phyloP scores from a whole-genome alignment of 495 filamentous ascomycete genomes.

The Sordaria brevicollis region DNA sequence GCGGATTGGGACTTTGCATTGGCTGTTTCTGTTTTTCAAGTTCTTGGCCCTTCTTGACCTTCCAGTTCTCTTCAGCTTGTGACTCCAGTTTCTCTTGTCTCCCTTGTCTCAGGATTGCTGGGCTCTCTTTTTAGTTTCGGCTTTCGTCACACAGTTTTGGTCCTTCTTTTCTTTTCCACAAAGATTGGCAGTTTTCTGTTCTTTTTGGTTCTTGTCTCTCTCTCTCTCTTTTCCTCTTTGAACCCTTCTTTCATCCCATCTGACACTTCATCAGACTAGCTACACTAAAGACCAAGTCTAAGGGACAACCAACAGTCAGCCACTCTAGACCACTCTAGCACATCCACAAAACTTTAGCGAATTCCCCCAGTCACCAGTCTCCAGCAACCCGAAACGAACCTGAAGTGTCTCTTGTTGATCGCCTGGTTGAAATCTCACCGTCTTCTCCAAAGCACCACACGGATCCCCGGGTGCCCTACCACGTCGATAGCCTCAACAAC shows the following conservation, averaged over 20 bases:
- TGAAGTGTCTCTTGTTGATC: not conserved
- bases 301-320: not conserved
- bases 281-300: not conserved
- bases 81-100: not conserved
- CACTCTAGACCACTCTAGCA: not conserved
- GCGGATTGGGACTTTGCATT: not conserved
- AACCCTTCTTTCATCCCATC: not conserved
- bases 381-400: not conserved
- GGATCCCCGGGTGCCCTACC: not conserved
- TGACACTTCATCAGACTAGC: too few species aligned
- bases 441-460: not conserved
- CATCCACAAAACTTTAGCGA: not conserved
- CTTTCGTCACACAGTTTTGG: not conserved
- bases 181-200: not conserved
- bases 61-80: not conserved
- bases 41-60: not conserved
- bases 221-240: not conserved
- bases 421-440: not conserved
- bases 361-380: not conserved
- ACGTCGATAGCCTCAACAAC: not conserved
- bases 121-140: not conserved
- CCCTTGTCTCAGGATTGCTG: not conserved
- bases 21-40: not conserved
- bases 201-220: not conserved
- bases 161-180: not conserved